Percentiles rank a stretch among this genome's conserved stretches.
phyloP scores from a whole-genome alignment of 2,329 filamentous ascomycete species.

The Talaromyces sp. region DNA sequence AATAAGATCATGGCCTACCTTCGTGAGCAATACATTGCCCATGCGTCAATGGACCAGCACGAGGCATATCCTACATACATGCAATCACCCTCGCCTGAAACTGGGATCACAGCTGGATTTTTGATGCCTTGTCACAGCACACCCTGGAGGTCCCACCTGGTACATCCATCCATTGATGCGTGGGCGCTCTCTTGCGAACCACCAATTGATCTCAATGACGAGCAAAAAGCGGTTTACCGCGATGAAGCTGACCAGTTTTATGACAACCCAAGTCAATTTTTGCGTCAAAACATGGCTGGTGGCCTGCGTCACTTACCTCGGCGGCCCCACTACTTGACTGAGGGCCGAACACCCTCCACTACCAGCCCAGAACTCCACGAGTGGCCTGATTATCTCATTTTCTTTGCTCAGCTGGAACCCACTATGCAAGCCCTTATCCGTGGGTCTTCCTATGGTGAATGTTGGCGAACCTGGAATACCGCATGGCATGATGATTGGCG shows the following conservation, averaged over 20 bases:
- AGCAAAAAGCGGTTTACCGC: slow-evolving; percentile 68
- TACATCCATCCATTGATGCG: slow-evolving; percentile 72
- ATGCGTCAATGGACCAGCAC: slow-evolving; percentile 47
- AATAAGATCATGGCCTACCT: slow-evolving; percentile 74
- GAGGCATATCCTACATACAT: slow-evolving; percentile 6
- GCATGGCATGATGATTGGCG: slow-evolving; percentile 66
- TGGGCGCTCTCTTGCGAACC: slow-evolving; percentile 92
- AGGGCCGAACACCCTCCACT: neutral
- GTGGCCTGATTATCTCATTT: slow-evolving; percentile 54
- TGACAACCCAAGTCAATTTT: slow-evolving; percentile 61
- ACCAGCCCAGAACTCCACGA: slow-evolving; percentile 27
- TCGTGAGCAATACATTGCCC: slow-evolving; percentile 69
- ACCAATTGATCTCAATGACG: slow-evolving; percentile 66
- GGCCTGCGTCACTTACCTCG: slow-evolving; percentile 38
- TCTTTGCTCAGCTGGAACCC: slow-evolving; percentile 62
- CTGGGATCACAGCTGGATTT: slow-evolving; percentile 67
- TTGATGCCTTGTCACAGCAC: slow-evolving; percentile 96
- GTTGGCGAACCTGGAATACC: slow-evolving; percentile 63
- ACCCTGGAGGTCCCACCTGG: slow-evolving; percentile 86
- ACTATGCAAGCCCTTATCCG: slow-evolving; percentile 49
- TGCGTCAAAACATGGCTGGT: slow-evolving; percentile 56
- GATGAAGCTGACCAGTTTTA: slow-evolving; percentile 96
- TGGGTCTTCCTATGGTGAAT: slow-evolving; percentile 57
- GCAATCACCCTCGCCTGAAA: slow-evolving; percentile 15
- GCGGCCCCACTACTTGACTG: slow-evolving; percentile 34